Percentiles rank a stretch among this genome's conserved stretches.
These are phyloP conservation scores for Ambrosia trifida DNA, from an alignment of 129 eudicot species.

Conservation along the genomic window DNA sequence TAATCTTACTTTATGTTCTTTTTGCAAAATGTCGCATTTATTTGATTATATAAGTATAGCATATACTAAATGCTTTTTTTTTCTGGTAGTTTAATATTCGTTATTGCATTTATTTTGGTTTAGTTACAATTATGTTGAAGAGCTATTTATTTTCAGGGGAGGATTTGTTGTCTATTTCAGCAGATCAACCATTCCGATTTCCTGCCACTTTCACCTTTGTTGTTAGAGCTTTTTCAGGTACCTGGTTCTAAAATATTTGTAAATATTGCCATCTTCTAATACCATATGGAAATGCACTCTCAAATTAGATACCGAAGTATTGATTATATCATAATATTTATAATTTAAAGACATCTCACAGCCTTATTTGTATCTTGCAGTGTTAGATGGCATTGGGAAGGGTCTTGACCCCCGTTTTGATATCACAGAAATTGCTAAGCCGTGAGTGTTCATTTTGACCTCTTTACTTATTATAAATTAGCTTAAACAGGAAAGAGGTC, in stretches of 20 bases:
- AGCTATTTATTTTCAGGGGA: conserved; percentile 55
- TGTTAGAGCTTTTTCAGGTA: conserved; percentile 98
- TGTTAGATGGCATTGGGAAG: conserved; percentile 97
- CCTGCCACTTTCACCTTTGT: conserved; percentile 99
- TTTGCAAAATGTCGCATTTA: not conserved
- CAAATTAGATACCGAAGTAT: not conserved
- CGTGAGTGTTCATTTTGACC: conserved; percentile 56
- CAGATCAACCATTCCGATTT: conserved; percentile 94
- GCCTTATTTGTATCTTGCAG: conserved; percentile 41
- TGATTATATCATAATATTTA: not conserved
- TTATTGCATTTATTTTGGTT: conserved; percentile 12
- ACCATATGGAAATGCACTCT: conserved; percentile 1
- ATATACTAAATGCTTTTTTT: conserved; percentile 3
- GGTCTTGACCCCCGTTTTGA: conserved; percentile 99
- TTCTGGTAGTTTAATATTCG: conserved; percentile 4
- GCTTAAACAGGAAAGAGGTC: conserved; percentile 11
- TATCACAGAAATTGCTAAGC: conserved; percentile 97
- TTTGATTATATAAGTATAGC: conserved; percentile 1
- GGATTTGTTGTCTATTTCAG: conserved; percentile 91
- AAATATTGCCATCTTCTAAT: not conserved
- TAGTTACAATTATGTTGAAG: not conserved
- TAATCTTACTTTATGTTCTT: conserved; percentile 15
- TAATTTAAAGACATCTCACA: conserved; percentile 12
- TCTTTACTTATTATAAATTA: not conserved
- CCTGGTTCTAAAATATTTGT: not conserved